Evolutionary conservation across 352 stramenopile species (phyloP).

Genomic region (Phytopythium kandeliae): DNA sequence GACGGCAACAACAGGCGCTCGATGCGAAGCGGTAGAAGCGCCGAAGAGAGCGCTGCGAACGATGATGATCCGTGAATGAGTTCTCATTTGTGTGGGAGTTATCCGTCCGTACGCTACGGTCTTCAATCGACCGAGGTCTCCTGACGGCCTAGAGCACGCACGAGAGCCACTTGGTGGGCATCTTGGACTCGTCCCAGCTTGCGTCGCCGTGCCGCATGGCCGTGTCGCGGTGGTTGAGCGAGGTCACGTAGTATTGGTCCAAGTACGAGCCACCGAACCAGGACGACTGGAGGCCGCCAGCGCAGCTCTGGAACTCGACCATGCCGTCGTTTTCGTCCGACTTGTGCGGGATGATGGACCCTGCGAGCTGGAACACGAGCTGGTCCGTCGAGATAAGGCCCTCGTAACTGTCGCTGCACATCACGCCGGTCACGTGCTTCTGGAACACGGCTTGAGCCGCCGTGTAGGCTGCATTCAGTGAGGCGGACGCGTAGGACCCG

Average conservation of each 20-base stretch:
- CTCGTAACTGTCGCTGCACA: constrained; percentile 34
- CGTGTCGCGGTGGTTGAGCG: constrained; percentile 63
- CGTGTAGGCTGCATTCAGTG: constrained; percentile 17
- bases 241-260: constrained; percentile 45
- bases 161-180: constrained; percentile 69
- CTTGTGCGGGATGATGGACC: constrained; percentile 24
- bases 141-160: constrained; percentile 38
- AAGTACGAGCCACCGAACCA: constrained; percentile 35
- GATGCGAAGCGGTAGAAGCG: too few relatives aligned
- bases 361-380: constrained; percentile 19
- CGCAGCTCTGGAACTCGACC: constrained; percentile 59
- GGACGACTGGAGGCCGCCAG: constrained; percentile 20
- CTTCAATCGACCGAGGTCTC: neutral
- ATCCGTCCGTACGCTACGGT: too few relatives aligned
- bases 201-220: constrained; percentile 56
- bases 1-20: too few relatives aligned
- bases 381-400: constrained; percentile 35
- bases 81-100: too few relatives aligned
- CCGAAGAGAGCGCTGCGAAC: too few relatives aligned
- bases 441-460: constrained; percentile 26
- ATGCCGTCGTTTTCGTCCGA: constrained; percentile 31
- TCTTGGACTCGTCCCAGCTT: constrained; percentile 36
- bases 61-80: too few relatives aligned
- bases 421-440: constrained; percentile 21
- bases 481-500: constrained; percentile 9